These are phyloP conservation scores for Perilla frutescens DNA, from an alignment of 257 asterid genomes.

Conservation along the genomic window DNA sequence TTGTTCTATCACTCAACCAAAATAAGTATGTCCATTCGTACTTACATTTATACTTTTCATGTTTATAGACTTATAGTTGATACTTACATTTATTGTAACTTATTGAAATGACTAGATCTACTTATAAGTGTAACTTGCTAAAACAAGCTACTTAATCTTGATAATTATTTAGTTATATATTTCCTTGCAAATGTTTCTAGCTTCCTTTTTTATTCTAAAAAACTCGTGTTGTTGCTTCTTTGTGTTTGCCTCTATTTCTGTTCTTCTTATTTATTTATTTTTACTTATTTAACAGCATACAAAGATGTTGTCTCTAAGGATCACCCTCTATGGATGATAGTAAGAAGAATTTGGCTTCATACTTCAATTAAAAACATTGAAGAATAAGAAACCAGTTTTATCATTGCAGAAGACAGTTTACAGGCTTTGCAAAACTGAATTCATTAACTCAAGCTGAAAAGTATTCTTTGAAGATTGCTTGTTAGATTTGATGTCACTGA, in stretches of 20 bases:
- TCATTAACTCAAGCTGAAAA: background rate
- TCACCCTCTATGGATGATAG: no score
- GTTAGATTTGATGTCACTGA: constrained; percentile 4
- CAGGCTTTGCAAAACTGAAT: background rate
- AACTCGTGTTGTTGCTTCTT: no score
- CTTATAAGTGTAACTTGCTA: background rate
- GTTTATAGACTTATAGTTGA: background rate
- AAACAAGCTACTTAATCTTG: background rate
- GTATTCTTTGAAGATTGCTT: background rate
- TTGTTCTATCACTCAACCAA: constrained; percentile 60
- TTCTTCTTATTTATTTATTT: no score
- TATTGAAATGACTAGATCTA: constrained; percentile 11
- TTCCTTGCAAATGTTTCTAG: constrained; percentile 3
- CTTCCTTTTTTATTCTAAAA: no score
- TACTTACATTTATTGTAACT: constrained; percentile 8
- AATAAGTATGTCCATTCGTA: constrained; percentile 58
- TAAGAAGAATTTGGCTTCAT: no score
- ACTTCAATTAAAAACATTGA: no score
- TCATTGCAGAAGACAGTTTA: no score
- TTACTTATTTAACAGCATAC: no score
- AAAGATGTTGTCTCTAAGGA: no score
- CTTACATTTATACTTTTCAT: constrained; percentile 26
- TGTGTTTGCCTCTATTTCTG: background rate
- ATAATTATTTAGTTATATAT: background rate
- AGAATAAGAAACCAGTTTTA: no score